Conservation (phyloP, 306 rosid species). For the Crotalaria pallida region DNA sequence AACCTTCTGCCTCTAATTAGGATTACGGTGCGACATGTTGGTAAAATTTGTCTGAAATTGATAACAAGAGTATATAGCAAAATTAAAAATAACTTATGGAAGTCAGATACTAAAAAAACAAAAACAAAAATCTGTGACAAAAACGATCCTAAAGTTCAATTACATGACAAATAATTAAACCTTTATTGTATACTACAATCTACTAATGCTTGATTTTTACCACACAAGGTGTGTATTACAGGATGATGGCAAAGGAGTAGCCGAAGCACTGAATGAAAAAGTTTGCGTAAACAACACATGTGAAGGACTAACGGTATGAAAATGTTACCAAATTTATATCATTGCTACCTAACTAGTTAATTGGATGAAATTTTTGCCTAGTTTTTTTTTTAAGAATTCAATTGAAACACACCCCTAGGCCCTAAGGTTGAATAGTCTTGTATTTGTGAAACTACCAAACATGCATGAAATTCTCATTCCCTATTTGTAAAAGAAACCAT, state of each 20-base stretch:
- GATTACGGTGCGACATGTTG: too few relatives aligned
- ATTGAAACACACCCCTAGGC: not conserved
- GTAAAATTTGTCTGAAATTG: too few relatives aligned
- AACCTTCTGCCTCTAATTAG: too few relatives aligned
- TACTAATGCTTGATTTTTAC: constrained; percentile 4
- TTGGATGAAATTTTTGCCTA: not conserved
- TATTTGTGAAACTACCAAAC: too few relatives aligned
- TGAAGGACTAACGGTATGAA: constrained; percentile 48
- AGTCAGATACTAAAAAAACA: too few relatives aligned
- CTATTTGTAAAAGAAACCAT: not conserved
- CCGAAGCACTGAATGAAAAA: constrained; percentile 74
- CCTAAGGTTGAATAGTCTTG: too few relatives aligned
- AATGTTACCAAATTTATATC: not conserved
- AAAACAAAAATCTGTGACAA: too few relatives aligned
- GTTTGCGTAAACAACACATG: constrained; percentile 41
- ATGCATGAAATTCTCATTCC: not conserved
- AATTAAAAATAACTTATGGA: too few relatives aligned
- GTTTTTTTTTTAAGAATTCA: not conserved
- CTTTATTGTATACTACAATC: not conserved
- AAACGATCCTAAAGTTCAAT: too few relatives aligned
- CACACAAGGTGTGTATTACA: constrained; percentile 45
- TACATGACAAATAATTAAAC: too few relatives aligned
- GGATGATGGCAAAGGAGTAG: constrained; percentile 70
- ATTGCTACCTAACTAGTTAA: not conserved
- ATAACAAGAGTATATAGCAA: too few relatives aligned